These are phyloP conservation scores for Aureobasidium sp. DNA, from an alignment of 2,329 filamentous ascomycete genomes.

Conservation along the genomic window DNA sequence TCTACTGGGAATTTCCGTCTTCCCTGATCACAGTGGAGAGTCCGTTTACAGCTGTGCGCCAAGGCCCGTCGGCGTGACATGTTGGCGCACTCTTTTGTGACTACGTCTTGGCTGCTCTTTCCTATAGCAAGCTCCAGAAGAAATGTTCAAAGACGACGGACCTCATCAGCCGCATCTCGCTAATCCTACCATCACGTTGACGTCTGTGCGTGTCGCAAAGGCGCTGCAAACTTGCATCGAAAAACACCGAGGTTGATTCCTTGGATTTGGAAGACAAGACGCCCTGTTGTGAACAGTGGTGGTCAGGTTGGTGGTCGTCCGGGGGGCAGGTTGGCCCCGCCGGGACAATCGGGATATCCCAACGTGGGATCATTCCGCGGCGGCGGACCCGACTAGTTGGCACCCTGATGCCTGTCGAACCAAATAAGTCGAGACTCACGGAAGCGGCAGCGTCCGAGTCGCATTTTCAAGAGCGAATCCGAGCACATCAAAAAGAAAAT, in stretches of 20 bases:
- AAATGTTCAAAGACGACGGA: neutral
- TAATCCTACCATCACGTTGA: neutral
- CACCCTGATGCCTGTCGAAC: neutral
- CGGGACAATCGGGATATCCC: neutral
- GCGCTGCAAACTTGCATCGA: neutral
- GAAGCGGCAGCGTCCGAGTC: neutral
- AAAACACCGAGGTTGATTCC: neutral
- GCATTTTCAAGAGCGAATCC: neutral
- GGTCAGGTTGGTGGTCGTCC: neutral
- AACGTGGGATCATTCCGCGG: neutral
- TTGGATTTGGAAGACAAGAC: neutral
- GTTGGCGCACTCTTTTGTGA: neutral
- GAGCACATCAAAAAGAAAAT: no score
- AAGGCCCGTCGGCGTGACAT: no score
- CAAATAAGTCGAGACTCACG: neutral
- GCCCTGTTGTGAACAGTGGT: no score
- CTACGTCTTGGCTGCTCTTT: neutral
- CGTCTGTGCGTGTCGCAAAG: neutral
- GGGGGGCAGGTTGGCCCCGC: neutral
- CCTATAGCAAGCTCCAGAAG: neutral
- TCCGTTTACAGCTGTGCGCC: no score
- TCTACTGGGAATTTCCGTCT: neutral
- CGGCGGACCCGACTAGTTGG: neutral
- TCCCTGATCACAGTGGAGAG: neutral
- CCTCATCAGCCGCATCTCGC: neutral